phyloP scores from a whole-genome alignment of 768 basidiomycete species.

The Hygrophoropsis aurantiaca region DNA sequence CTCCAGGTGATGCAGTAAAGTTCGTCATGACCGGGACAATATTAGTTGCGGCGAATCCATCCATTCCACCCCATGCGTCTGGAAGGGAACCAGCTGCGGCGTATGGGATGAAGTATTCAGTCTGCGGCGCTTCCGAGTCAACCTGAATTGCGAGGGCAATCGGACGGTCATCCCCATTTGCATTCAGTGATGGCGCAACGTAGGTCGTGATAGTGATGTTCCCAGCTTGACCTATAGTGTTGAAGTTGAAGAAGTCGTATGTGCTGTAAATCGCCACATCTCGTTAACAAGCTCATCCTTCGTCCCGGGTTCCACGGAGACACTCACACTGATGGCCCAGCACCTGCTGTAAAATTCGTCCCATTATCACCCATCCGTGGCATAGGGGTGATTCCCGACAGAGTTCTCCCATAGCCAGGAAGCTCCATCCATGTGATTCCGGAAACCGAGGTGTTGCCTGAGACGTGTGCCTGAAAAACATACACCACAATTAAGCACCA shows the following conservation, averaged over 20 bases:
- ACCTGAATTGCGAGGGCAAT: conserved; percentile 52
- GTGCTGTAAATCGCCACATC: conserved; percentile 37
- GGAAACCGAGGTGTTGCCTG: conserved; percentile 41
- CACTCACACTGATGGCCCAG: conserved; percentile 58
- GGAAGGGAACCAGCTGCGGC: conserved; percentile 47
- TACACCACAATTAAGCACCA: no score
- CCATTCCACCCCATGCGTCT: conserved; percentile 43
- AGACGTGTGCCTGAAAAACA: background rate
- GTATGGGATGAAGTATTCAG: conserved; percentile 46
- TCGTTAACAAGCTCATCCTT: background rate
- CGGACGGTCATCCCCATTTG: conserved; percentile 47
- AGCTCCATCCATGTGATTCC: conserved; percentile 60
- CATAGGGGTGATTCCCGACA: conserved; percentile 62
- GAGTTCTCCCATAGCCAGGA: conserved; percentile 58
- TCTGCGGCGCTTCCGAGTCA: conserved; percentile 42
- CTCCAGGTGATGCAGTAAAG: conserved; percentile 46
- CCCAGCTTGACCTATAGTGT: conserved; percentile 38
- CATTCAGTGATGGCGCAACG: conserved; percentile 55
- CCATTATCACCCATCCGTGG: conserved; percentile 49
- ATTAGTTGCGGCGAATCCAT: conserved; percentile 55
- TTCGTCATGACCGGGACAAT: conserved; percentile 42
- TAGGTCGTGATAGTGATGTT: conserved; percentile 49
- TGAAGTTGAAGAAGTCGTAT: conserved; percentile 68
- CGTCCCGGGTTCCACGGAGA: background rate
- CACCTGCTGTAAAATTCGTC: conserved; percentile 57